Conservation (phyloP, 2,329 filamentous ascomycete genomes). For the Phoma sp. region DNA sequence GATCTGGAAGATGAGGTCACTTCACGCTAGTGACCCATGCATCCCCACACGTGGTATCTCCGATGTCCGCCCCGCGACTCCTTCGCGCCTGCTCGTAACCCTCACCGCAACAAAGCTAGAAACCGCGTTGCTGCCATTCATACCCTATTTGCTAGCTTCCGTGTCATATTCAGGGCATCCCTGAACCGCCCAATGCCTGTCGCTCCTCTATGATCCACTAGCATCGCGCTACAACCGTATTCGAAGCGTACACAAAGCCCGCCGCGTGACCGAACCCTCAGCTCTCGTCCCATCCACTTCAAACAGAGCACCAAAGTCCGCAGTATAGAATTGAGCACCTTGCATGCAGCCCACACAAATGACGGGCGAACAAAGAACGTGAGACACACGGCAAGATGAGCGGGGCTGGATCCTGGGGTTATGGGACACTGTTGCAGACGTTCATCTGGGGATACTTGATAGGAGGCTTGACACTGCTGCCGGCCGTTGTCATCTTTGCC, state of each 20-base stretch:
- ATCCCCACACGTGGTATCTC: conserved; percentile 22
- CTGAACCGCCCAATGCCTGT: conserved; percentile 1
- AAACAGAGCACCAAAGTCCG: background rate
- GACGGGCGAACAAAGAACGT: conserved; percentile 24
- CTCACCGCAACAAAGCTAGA: conserved; percentile 4
- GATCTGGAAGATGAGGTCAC: conserved; percentile 16
- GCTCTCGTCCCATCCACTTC: background rate
- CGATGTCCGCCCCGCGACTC: conserved; percentile 17
- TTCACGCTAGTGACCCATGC: conserved; percentile 10
- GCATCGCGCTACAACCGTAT: conserved; percentile 19
- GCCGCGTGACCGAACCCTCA: conserved; percentile 12
- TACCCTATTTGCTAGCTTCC: background rate
- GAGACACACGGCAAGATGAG: conserved; percentile 34
- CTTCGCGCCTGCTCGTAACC: conserved; percentile 12
- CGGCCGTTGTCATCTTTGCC: conserved; percentile 23
- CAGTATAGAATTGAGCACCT: background rate
- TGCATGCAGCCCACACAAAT: conserved; percentile 7
- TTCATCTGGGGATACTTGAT: conserved; percentile 39
- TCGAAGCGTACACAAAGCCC: conserved; percentile 17
- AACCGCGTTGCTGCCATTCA: background rate
- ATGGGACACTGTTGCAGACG: conserved; percentile 33
- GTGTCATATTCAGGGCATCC: background rate
- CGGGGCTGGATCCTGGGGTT: conserved; percentile 30
- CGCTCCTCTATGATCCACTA: conserved; percentile 3
- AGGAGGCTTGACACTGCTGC: conserved; percentile 34